Base-by-base conservation (phyloP, 2,329 filamentous ascomycete genomes). In the Calonectria naviculata region DNA sequence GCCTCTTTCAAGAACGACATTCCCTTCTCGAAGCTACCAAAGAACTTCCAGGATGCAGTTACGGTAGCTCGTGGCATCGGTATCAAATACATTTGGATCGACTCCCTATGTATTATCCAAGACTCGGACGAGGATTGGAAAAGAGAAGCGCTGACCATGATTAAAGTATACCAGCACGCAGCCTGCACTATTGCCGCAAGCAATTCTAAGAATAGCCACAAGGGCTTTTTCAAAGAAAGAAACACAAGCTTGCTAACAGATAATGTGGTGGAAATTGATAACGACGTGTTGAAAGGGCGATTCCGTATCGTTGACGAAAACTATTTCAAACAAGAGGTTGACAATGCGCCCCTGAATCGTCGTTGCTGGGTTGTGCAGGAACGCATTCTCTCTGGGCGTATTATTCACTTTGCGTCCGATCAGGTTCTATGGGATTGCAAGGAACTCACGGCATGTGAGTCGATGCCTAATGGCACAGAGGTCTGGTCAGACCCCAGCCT, bases 61-160 rank as follows among this genome's bases (percentile, higher is more conserved):
- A 28, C 26, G 15, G 61, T 54, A 0, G 12, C 47, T 0, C 56
- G 62, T 5, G 38, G 19, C 10, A 12, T 73, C 1, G 58, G 44
- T 0, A 24, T 67, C 8, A 61, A 15, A 13, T 72, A 72, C 5
- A 44, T 73, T 6, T 72, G 71, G 66, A 72, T 73, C n/a, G 73
- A 73, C 5, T 73, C 67, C 4, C 13, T 73, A 2, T 73, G 73
- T 21, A 74, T 74, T 17, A 65, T 74, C n/a, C 73, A 74, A 31
- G 52, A 73, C 5, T 71, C 65, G 1, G 46, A 49, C 5, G n/a
- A 65, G 10, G 71, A 74, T 31, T 74, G 73, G 73, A 31, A 69
- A 13, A 46, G 29, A 5, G 73, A 74, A 56, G 65, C 73, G 5
- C 17, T n/a, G 7, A 64, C 38, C 2, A 73, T 73, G 73, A 38